phyloP scores from a whole-genome alignment of 2,329 filamentous ascomycete genomes.

The Fonsecaea pugnacius region DNA sequence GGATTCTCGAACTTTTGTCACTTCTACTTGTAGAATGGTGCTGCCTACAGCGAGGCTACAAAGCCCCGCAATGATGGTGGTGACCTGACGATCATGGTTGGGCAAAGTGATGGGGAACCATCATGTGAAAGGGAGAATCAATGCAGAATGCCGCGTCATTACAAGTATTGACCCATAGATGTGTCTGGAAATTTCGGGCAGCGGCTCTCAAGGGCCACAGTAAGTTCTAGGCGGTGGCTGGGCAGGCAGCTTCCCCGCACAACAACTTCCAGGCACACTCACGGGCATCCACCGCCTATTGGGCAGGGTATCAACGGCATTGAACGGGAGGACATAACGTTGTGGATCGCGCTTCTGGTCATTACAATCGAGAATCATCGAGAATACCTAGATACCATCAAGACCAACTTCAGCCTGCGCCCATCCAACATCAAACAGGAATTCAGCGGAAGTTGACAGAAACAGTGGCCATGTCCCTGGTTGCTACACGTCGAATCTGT shows the following conservation, averaged over 20 bases:
- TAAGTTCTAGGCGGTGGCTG: neutral
- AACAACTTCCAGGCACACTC: neutral
- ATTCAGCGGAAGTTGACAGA: neutral
- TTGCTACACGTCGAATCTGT: neutral
- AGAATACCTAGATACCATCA: neutral
- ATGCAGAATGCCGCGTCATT: neutral
- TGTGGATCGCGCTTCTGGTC: neutral
- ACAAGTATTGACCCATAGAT: neutral
- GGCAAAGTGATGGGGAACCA: neutral
- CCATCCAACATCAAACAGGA: neutral
- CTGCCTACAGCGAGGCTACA: neutral
- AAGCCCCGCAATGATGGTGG: neutral
- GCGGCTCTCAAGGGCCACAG: neutral
- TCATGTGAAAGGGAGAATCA: neutral
- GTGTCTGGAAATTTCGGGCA: conserved; percentile 4
- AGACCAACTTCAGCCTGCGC: neutral
- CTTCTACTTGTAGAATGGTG: neutral
- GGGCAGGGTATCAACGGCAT: neutral
- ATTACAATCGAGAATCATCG: neutral
- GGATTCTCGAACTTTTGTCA: conserved; percentile 17
- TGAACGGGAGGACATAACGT: neutral
- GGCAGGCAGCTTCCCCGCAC: neutral
- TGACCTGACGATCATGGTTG: neutral
- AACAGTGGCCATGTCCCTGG: neutral
- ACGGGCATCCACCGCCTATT: neutral